These are phyloP conservation scores for Phytomonas sp. DNA, from an alignment of 208 protist species.

Conservation along the genomic window DNA sequence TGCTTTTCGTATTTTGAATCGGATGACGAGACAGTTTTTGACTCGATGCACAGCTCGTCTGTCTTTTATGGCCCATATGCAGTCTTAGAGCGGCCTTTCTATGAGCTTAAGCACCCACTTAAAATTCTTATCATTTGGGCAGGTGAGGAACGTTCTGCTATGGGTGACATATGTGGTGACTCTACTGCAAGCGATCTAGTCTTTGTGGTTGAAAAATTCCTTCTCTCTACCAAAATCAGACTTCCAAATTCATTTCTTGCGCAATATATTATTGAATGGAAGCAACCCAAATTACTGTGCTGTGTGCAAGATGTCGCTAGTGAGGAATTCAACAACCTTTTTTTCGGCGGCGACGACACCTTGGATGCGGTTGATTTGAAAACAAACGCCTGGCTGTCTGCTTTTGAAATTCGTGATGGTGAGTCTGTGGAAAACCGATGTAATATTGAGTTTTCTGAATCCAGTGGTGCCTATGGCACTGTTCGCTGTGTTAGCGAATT, in stretches of 20 bases:
- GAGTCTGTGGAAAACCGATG: constrained; percentile 7
- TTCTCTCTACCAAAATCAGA: constrained; percentile 23
- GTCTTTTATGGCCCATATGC: constrained; percentile 23
- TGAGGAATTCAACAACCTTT: constrained; percentile 16
- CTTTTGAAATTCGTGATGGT: background rate
- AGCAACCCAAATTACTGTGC: constrained; percentile 19
- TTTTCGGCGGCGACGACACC: constrained; percentile 17
- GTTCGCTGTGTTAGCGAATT: constrained; percentile 22
- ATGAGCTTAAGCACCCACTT: constrained; percentile 36
- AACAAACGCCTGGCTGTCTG: background rate
- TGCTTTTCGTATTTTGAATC: constrained; percentile 2
- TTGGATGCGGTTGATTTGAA: constrained; percentile 9
- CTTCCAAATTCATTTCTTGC: constrained; percentile 21
- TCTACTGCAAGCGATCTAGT: constrained; percentile 20
- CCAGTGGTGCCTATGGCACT: constrained; percentile 27
- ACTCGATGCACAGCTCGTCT: constrained; percentile 4
- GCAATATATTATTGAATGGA: constrained; percentile 22
- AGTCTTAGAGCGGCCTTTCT: constrained; percentile 24
- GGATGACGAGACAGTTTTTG: constrained; percentile 8
- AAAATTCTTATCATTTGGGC: constrained; percentile 30
- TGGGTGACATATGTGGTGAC: constrained; percentile 10
- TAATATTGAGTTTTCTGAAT: constrained; percentile 33
- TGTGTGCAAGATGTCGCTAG: constrained; percentile 28
- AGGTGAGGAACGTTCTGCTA: constrained; percentile 1
- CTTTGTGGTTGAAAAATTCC: constrained; percentile 6